Evolutionary conservation across 2,329 filamentous ascomycete genomes (phyloP).

Genomic region (Pseudogymnoascus destructans): DNA sequence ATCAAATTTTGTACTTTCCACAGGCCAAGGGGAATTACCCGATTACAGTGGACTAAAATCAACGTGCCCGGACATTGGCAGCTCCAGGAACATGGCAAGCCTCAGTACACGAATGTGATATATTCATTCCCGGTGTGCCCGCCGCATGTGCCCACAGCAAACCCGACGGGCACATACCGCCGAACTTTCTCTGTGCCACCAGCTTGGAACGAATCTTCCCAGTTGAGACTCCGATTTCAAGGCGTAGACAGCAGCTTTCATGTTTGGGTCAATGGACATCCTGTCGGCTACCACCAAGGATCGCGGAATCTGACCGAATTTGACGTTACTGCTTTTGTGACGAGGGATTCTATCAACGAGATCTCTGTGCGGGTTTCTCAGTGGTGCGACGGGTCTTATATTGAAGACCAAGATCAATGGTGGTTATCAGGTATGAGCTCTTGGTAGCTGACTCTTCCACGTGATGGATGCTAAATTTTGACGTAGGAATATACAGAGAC

Average conservation of each 20-base stretch:
- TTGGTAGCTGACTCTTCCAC: not conserved
- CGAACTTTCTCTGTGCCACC: conserved; percentile 40
- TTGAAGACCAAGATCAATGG: conserved; percentile 59
- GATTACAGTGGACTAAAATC: conserved; percentile 30
- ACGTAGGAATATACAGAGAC: conserved; percentile 48
- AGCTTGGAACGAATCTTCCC: conserved; percentile 33
- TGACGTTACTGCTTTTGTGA: conserved; percentile 44
- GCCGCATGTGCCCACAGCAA: conserved; percentile 47
- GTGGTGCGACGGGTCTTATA: conserved; percentile 55
- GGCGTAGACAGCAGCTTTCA: conserved; percentile 62
- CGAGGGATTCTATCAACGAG: conserved; percentile 35
- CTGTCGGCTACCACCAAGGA: conserved; percentile 57
- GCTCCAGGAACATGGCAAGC: conserved; percentile 50
- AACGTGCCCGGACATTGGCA: conserved; percentile 58
- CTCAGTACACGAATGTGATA: conserved; percentile 56
- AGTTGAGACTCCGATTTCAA: conserved; percentile 54
- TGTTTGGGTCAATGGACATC: conserved; percentile 50
- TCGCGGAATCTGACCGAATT: conserved; percentile 57
- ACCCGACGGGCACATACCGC: conserved; percentile 51
- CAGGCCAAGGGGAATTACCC: conserved; percentile 23
- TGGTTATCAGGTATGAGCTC: conserved; percentile 41
- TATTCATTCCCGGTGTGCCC: conserved; percentile 54
- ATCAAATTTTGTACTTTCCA: not conserved
- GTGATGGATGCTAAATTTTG: not conserved
- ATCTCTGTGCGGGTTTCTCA: conserved; percentile 56